These are phyloP conservation scores for Sporothrix brunneoviolacea DNA, from an alignment of 2,329 filamentous ascomycete species.

Conservation along the genomic window DNA sequence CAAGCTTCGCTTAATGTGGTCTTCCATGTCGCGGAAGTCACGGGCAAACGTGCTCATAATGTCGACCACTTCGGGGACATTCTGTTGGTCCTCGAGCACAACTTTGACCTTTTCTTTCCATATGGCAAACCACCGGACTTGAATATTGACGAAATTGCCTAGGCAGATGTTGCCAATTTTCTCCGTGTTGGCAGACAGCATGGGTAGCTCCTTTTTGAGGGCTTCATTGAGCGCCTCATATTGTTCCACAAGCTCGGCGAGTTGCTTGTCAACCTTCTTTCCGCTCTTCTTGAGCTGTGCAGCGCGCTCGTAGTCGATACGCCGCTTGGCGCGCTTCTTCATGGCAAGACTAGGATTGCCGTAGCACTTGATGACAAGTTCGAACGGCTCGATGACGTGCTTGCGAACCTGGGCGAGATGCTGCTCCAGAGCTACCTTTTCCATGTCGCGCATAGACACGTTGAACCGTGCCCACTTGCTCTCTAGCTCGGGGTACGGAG, in stretches of 20 bases:
- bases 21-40: constrained; percentile 72
- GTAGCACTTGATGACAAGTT: constrained; percentile 45
- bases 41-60: constrained; percentile 71
- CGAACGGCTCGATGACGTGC: constrained; percentile 67
- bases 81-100: constrained; percentile 59
- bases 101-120: constrained; percentile 78
- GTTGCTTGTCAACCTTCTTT: constrained; percentile 82
- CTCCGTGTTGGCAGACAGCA: constrained; percentile 73
- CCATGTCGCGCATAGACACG: constrained; percentile 77
- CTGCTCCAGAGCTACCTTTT: constrained; percentile 73
- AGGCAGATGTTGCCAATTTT: constrained; percentile 78
- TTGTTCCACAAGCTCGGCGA: constrained; percentile 75
- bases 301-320: constrained; percentile 79
- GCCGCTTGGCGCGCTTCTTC: constrained; percentile 89
- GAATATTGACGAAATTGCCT: constrained; percentile 75
- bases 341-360: constrained; percentile 81
- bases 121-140: constrained; percentile 73
- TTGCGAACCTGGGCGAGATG: constrained; percentile 61
- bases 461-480: constrained; percentile 93
- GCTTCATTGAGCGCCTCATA: constrained; percentile 90
- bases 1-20: constrained; percentile 57
- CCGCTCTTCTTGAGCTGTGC: constrained; percentile 70
- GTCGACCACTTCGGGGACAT: constrained; percentile 59
- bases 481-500: constrained; percentile 75
- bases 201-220: constrained; percentile 84